A percentile compares a stretch with the other conserved stretches of the same genome.
These are phyloP conservation scores for Chionographis japonica DNA, from an alignment of 106 monocot species.

Conservation along the genomic window DNA sequence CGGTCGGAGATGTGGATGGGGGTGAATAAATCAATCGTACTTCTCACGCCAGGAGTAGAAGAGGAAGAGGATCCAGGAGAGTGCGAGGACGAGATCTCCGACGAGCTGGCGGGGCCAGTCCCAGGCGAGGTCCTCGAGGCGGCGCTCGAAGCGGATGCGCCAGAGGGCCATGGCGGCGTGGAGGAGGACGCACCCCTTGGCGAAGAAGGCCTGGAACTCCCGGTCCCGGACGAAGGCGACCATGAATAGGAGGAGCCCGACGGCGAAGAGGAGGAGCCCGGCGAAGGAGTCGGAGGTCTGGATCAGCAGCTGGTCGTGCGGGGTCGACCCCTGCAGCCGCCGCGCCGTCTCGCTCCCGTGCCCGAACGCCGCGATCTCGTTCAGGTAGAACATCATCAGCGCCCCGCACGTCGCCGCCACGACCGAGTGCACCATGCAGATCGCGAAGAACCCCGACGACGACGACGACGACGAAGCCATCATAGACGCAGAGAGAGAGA, in stretches of 20 bases:
- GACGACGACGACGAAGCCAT: constrained; percentile 6
- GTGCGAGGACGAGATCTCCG: constrained; percentile 62
- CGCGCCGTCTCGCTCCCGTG: constrained; percentile 69
- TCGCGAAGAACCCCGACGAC: constrained; percentile 54
- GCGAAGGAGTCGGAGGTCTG: constrained; percentile 88
- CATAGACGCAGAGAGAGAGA: neutral
- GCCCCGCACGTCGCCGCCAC: constrained; percentile 64
- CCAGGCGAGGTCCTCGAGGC: constrained; percentile 61
- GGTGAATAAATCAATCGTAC: constrained; percentile 47
- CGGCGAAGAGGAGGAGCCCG: constrained; percentile 67
- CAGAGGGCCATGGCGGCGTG: constrained; percentile 72
- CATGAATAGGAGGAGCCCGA: constrained; percentile 93
- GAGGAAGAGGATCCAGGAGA: constrained; percentile 82
- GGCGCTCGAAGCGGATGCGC: constrained; percentile 75
- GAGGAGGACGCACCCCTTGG: constrained; percentile 80
- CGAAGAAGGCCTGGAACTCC: constrained; percentile 87
- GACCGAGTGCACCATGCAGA: constrained; percentile 66
- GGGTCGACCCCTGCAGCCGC: constrained; percentile 74
- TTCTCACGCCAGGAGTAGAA: constrained; percentile 82
- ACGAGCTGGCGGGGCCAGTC: constrained; percentile 85
- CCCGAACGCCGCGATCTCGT: constrained; percentile 63
- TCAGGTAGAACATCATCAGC: constrained; percentile 83
- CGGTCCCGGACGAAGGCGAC: constrained; percentile 76
- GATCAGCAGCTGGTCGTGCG: constrained; percentile 85
- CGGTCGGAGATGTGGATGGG: neutral